Percentiles rank a stretch among this genome's conserved stretches.
Conservation (phyloP, 192 early-diverging fungal species). For the Backusella sp. region DNA sequence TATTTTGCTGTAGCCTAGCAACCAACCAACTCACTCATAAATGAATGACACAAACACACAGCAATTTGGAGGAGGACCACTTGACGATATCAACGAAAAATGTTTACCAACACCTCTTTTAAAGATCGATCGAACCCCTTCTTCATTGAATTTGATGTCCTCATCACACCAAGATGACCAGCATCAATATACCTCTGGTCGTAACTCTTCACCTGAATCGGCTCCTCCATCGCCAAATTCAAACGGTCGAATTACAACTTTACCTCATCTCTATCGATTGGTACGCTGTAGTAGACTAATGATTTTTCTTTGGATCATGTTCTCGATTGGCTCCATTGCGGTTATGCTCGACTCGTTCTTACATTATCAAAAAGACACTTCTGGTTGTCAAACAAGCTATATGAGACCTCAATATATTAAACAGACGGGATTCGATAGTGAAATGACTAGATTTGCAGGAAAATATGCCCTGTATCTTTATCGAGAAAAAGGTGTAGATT, state of each 20-base stretch:
- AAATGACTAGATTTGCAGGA: constrained; percentile 57
- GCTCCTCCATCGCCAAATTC: constrained; percentile 4
- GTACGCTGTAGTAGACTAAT: background rate
- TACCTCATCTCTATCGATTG: constrained; percentile 14
- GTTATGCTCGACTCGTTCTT: constrained; percentile 65
- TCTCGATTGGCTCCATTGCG: constrained; percentile 20
- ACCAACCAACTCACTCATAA: background rate
- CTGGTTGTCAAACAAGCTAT: constrained; percentile 50
- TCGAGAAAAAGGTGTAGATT: constrained; percentile 60
- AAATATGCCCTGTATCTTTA: constrained; percentile 82
- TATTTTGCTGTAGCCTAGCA: constrained; percentile 1
- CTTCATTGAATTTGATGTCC: background rate
- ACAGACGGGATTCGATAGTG: constrained; percentile 48
- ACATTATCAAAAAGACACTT: constrained; percentile 58
- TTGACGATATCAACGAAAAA: background rate
- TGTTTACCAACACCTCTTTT: background rate
- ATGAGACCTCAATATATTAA: constrained; percentile 55
- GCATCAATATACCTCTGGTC: background rate
- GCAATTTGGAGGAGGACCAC: background rate
- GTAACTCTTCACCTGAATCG: constrained; percentile 4
- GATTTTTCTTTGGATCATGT: constrained; percentile 16
- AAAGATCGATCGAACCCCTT: constrained; percentile 8
- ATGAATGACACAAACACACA: constrained; percentile 4
- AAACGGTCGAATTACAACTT: background rate
- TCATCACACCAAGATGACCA: constrained; percentile 11